Evolutionary conservation across 2,329 filamentous ascomycete species (phyloP).

Genomic region (Alternaria postmessia): DNA sequence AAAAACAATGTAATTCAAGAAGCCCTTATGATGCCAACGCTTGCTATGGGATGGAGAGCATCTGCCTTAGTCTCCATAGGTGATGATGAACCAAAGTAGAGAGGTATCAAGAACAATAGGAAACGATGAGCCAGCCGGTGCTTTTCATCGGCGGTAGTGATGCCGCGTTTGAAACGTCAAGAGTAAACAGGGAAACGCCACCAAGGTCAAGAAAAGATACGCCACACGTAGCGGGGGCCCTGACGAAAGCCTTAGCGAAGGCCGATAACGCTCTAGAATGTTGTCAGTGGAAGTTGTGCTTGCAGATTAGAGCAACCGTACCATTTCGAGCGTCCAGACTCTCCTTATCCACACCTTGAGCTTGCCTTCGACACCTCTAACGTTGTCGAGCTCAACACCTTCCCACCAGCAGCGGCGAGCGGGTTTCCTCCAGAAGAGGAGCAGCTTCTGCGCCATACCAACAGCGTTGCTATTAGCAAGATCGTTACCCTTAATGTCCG

Average conservation of each 20-base stretch:
- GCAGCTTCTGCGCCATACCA: conserved; percentile 97
- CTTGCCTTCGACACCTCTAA: conserved; percentile 89
- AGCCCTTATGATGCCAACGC: conserved; percentile 19
- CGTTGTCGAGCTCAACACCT: conserved; percentile 86
- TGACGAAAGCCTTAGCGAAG: conserved; percentile 74
- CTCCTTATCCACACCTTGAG: conserved; percentile 98
- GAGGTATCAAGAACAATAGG: conserved; percentile 40
- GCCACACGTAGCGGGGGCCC: conserved; percentile 20
- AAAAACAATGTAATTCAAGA: conserved; percentile 18
- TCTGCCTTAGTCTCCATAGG: conserved; percentile 22
- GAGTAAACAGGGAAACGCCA: conserved; percentile 13
- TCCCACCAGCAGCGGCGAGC: conserved; percentile 99
- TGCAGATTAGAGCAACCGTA: conserved; percentile 40
- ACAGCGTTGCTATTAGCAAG: conserved; percentile 78
- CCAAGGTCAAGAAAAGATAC: conserved; percentile 28
- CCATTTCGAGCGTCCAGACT: conserved; percentile 98
- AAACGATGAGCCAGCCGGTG: conserved; percentile 19
- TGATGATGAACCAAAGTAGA: conserved; percentile 20
- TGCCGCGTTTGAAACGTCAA: conserved; percentile 16
- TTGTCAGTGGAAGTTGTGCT: conserved; percentile 18
- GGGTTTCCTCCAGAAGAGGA: conserved; percentile 98
- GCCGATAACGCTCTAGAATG: conserved; percentile 78
- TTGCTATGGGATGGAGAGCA: conserved; percentile 34
- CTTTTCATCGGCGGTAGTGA: conserved; percentile 21
- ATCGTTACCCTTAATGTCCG: conserved; percentile 83